Conservation (phyloP, 192 early-diverging fungal species). For the Backusella parvicylindrica region DNA sequence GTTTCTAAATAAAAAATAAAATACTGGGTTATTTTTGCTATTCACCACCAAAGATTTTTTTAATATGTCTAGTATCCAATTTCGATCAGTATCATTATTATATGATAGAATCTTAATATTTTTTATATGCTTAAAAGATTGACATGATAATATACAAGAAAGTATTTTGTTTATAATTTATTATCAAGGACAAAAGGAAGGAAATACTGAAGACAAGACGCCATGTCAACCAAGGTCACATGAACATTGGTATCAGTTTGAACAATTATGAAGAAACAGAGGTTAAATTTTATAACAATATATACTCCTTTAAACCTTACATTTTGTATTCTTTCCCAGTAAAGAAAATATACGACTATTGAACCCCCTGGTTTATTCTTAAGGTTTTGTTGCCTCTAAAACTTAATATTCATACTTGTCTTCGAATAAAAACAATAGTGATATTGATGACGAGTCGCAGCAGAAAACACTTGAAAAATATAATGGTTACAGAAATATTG, state of each 20-base stretch:
- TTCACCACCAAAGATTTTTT: too few species aligned
- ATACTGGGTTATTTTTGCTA: too few species aligned
- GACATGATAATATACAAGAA: neutral
- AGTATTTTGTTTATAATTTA: too few species aligned
- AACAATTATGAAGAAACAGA: neutral
- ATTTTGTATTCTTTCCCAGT: neutral
- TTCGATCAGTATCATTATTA: too few species aligned
- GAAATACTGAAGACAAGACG: too few species aligned
- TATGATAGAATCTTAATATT: neutral
- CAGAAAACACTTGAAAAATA: neutral
- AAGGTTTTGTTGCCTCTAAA: too few species aligned
- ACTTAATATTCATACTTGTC: neutral
- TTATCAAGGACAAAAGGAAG: too few species aligned
- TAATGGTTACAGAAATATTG: neutral
- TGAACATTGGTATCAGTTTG: neutral
- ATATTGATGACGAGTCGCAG: neutral
- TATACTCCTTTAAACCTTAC: neutral
- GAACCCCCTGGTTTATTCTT: too few species aligned
- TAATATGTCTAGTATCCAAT: too few species aligned
- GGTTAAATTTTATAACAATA: neutral
- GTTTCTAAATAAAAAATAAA: too few species aligned
- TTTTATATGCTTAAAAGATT: neutral
- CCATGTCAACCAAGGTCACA: neutral
- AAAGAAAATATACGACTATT: too few species aligned
- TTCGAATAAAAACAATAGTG: neutral